phyloP scores from a whole-genome alignment of 192 early-diverging fungal genomes.

The Coemansia nantahalensis region DNA sequence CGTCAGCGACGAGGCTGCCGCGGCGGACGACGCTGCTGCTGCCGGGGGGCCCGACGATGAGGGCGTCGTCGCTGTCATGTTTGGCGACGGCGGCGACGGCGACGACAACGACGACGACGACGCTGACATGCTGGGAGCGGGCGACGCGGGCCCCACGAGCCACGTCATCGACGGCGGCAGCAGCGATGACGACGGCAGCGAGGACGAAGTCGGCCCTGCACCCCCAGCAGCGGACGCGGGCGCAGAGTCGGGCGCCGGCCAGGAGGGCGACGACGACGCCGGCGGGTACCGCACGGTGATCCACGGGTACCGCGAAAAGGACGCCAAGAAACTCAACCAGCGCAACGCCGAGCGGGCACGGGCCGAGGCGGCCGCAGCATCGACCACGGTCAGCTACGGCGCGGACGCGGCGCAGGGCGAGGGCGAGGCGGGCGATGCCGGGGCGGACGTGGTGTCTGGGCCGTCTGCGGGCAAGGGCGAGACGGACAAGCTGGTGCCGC shows the following conservation, averaged over 20 bases:
- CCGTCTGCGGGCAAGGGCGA: conserved; percentile 2
- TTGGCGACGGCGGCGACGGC: conserved; percentile 91
- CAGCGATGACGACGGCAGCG: conserved; percentile 8
- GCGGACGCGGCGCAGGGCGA: background rate
- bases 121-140: conserved; percentile 58
- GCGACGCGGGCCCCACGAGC: conserved; percentile 55
- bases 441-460: too few relatives aligned
- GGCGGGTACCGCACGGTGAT: conserved; percentile 41
- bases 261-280: conserved; percentile 22
- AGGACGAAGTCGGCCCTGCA: conserved; percentile 8
- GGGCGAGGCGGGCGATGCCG: too few relatives aligned
- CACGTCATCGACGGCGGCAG: conserved; percentile 37
- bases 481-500: conserved; percentile 53
- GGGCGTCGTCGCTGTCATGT: conserved; percentile 90
- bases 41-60: conserved; percentile 64
- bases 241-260: conserved; percentile 1
- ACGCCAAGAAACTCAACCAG: conserved; percentile 27
- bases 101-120: conserved; percentile 73
- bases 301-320: conserved; percentile 34
- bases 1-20: conserved; percentile 49
- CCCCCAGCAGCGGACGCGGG: background rate
- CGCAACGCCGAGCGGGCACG: conserved; percentile 36
- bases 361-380: conserved; percentile 9
- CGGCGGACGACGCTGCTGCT: conserved; percentile 47
- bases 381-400: conserved; percentile 18